Base-by-base conservation (phyloP, 2,329 filamentous ascomycete species). In the Talaromyces sp. region DNA sequence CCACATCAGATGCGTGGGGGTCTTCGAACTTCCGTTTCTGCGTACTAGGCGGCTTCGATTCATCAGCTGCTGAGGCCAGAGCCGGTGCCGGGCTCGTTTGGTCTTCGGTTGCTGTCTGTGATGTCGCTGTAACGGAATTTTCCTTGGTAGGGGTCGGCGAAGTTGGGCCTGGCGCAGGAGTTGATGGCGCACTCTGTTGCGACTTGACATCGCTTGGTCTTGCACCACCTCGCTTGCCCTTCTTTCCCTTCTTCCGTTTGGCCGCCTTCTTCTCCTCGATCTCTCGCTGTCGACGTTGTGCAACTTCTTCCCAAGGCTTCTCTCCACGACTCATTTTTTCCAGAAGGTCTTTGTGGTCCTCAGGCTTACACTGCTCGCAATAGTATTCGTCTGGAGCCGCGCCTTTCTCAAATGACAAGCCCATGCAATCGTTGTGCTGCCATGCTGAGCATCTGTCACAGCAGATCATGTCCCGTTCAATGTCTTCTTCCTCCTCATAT, bases 351-450 rank as follows among this genome's bases (percentile, higher is more conserved):
- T 86, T 86, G 77, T 99, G 95, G 64, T 93, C 86, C 59, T 91
- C 84, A 0, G 95, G 95, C 57, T 84, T 84, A 79, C 95, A 98
- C 75, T 88, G 81, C 76, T 99, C 95, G 77, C 95, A 99, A 76
- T 89, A 96, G 78, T 99, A 99, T 75, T 90, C 83, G 63, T 89
- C 89, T 31, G 90, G 89, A 59, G 91, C 82, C 69, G 93, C 86
- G 62, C 93, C 78, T 60, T 83, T 89, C 32, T 88, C 85, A 67
- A 90, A 91, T 53, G 88, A 86, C 69, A 97, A 85, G 58, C 91
- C 91, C 81, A 99, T 91, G 73, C 95, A 99, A 64, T 96, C 88
- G 70, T 97, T 97, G 77, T 99, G 95, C 77, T 99, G 95, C 95
- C 95, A 99, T 49, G 89, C 93, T 55, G 86, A 86, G 76, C 95